Evolutionary conservation across 2,329 filamentous ascomycete species (phyloP), one percentile per base, ranked within the genome.

Genomic region (Cucurbitaria berberidis): DNA sequence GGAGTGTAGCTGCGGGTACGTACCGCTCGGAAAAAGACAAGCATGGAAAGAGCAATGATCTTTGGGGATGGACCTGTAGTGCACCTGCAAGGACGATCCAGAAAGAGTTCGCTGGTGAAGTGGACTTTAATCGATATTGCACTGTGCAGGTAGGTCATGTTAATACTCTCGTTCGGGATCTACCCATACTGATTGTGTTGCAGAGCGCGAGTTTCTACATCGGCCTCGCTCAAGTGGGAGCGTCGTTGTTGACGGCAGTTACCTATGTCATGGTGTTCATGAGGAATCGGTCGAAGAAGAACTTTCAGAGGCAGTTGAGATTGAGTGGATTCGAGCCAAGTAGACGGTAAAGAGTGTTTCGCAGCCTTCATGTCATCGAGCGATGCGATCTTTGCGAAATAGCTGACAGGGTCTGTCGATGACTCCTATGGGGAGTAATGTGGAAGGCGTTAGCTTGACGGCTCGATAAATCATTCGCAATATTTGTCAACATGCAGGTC

Each of bases 31-130:
- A 76, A 35, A 77, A 74, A 57, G 68, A 74, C 27, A 64, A 62
- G 30, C 47, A 64, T 51, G 73, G 72, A 5, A 72, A 72, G 53
- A 66, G 61, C 29, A 63, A 69, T 54, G 75, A 78, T 66, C 59
- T 78, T 3, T 78, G 76, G 76, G 76, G 76, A 0, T 78, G 76
- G 76, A 76, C 69, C 22, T 77, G 74, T 52, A 70, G 66, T 60
- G 30, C 52, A 1, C 59, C 60, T 1, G 76, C 76, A 30, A 43
- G 65, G 42, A 63, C 60, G 48, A 69, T 78, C 15, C 76, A 78
- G 62, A 60, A 65, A 39, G 68, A 71, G n/a, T 73, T 78, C 52
- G 56, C 55, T 32, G 52, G 62, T 4, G 67, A 73, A 42, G 62
- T 78, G 22, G 62, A 76, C 39, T 77, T 77, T 50, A 50, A 68